Conservation (phyloP, 331 rosid species). For the Dryas integrifolia region DNA sequence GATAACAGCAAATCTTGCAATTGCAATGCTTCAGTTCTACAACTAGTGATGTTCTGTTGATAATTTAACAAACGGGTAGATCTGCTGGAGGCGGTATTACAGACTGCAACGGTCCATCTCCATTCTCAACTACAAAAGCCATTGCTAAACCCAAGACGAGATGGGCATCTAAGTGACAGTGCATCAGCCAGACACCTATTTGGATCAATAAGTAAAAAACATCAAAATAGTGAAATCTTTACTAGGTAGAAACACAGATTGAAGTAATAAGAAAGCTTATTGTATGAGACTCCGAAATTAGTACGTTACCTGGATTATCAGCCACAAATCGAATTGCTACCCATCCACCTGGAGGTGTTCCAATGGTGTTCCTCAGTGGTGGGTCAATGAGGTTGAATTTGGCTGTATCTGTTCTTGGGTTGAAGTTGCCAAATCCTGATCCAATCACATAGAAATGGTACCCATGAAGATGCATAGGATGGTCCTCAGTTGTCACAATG, state of each 20-base stretch:
- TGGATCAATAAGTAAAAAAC: conserved; percentile 6
- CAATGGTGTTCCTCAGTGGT: conserved; percentile 74
- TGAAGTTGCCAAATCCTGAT: conserved; percentile 83
- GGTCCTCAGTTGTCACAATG: conserved; percentile 77
- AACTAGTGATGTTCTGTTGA: conserved; percentile 12
- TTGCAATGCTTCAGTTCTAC: conserved; percentile 12
- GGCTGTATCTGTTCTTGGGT: conserved; percentile 67
- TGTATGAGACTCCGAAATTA: neutral
- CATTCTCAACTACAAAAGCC: conserved; percentile 82
- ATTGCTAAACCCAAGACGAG: conserved; percentile 67
- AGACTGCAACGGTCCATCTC: conserved; percentile 60
- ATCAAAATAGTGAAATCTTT: conserved; percentile 13
- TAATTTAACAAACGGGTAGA: conserved; percentile 70
- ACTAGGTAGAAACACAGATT: neutral
- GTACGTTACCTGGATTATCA: conserved; percentile 74
- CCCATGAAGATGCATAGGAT: conserved; percentile 95
- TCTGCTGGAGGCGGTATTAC: conserved; percentile 96
- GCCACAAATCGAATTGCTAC: conserved; percentile 86
- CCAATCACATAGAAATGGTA: conserved; percentile 85
- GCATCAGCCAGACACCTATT: conserved; percentile 88
- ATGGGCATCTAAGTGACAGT: conserved; percentile 88
- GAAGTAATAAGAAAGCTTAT: neutral
- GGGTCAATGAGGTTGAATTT: conserved; percentile 78
- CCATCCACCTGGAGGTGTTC: conserved; percentile 97
- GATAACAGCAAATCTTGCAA: conserved; percentile 26